Base-by-base conservation (phyloP, 352 stramenopile species). In the Blastocystis hominis region DNA sequence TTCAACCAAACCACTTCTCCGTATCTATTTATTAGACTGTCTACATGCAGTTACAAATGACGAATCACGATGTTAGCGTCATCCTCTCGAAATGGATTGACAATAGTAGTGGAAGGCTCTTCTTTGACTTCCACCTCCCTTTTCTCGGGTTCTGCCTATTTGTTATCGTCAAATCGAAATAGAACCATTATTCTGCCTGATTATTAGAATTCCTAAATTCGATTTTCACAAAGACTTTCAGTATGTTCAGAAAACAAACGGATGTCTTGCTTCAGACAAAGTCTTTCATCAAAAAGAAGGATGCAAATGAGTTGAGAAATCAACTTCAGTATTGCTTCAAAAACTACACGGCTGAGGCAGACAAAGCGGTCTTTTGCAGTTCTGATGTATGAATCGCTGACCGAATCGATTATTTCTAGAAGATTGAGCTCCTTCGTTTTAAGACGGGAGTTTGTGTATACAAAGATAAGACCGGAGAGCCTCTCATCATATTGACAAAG, bases 1-100 rank as follows among this genome's bases (percentile, higher is more conserved):
- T 84, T 84, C 5, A 84, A 40, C 72, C 72, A 84, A 15, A 84
- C 54, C 13, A 84, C 36, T 34, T 84, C 72, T 56, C 72, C 72
- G 55, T 66, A 84, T 84, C 72, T 84, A 84, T 40, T 10, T 47
- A 24, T 9, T 6, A 54, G 10, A 0, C 17, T 5, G 50, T 63
- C 1, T 13, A 47, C 17, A 42, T 53, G 7, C 36, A 17, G n/a
- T 17, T 44, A 84, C 72, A 84, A 47, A 44, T 84, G 72, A 4
- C 44, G 50, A 36, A 61, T 66, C 36, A n/a, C 55, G 2, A 47
- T 84, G 47, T 84, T 84, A n/a, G 47, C 72, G 7, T 66, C 72
- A 68, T 84, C 47, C 13, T 64, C 24, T 54, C n/a, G 30, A 20
- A 69, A 64, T 24, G 66, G 63, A 46, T 80, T 56, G 17, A 63